These are phyloP conservation scores for Dioscorea alata DNA, from an alignment of 106 monocot genomes.

Conservation along the genomic window DNA sequence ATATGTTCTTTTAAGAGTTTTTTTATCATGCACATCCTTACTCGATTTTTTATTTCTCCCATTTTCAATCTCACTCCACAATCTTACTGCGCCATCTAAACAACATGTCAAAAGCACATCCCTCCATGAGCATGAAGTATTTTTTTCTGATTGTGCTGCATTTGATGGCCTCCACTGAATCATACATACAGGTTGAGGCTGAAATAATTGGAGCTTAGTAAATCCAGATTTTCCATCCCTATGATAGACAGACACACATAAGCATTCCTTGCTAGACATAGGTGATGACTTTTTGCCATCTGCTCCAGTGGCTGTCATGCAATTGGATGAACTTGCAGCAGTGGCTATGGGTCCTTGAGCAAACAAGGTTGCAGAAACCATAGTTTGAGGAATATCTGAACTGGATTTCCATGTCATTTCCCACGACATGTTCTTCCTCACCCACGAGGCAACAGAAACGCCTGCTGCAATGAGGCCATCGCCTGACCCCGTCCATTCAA, in stretches of 20 bases:
- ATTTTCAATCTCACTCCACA: constrained; percentile 85
- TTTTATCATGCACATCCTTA: constrained; percentile 40
- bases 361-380: constrained; percentile 74
- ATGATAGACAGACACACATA: constrained; percentile 52
- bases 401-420: constrained; percentile 52
- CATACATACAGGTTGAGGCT: constrained; percentile 73
- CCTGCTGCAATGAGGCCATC: constrained; percentile 74
- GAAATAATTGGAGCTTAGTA: constrained; percentile 40
- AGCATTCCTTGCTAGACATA: constrained; percentile 19
- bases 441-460: constrained; percentile 54
- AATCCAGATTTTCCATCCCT: constrained; percentile 38
- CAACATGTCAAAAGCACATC: constrained; percentile 83
- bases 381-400: constrained; percentile 46
- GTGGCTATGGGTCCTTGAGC: constrained; percentile 69
- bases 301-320: not conserved
- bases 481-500: constrained; percentile 83
- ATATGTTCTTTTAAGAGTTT: constrained; percentile 32
- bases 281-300: not conserved
- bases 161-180: constrained; percentile 85
- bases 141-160: constrained; percentile 19
- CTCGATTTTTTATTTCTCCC: constrained; percentile 29
- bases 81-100: constrained; percentile 79
- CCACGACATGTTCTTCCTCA: constrained; percentile 52
- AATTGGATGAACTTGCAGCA: constrained; percentile 13
- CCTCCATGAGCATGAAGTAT: constrained; percentile 24